phyloP scores from a whole-genome alignment of 306 rosid genomes.

The Fragaria ananassa region DNA sequence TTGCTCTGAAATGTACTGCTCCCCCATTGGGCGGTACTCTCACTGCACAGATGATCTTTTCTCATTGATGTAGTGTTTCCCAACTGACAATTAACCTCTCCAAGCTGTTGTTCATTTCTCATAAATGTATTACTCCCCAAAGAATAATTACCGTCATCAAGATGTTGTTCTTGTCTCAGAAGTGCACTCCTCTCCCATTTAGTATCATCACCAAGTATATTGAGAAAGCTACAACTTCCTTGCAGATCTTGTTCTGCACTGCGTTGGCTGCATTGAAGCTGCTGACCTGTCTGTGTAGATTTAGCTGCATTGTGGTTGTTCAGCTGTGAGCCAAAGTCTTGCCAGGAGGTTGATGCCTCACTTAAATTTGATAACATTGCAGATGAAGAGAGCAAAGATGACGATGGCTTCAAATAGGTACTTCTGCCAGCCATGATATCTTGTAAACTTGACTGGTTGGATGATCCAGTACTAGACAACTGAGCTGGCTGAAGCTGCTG shows the following conservation, averaged over 20 bases:
- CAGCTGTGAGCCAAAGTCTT: constrained; percentile 3
- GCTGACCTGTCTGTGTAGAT: constrained; percentile 9
- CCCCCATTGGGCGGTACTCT: background rate
- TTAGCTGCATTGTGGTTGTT: constrained; percentile 3
- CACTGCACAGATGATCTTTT: background rate
- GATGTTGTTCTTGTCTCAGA: background rate
- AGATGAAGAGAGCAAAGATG: constrained; percentile 3
- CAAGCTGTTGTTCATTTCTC: constrained; percentile 9
- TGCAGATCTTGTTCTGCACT: background rate
- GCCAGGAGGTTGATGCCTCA: constrained; percentile 2
- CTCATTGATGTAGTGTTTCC: background rate
- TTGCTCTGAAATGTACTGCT: background rate
- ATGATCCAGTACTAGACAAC: background rate
- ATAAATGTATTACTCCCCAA: background rate
- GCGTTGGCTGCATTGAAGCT: background rate
- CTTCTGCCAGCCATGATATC: constrained; percentile 15
- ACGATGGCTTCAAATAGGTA: constrained; percentile 2
- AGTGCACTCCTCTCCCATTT: background rate
- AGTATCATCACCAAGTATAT: background rate
- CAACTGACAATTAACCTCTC: background rate
- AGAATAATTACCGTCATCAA: background rate
- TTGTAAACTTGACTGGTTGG: constrained; percentile 12
- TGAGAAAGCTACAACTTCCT: constrained; percentile 1
- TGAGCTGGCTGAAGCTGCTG: constrained; percentile 5
- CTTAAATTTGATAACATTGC: background rate